Percentiles rank a stretch among this genome's conserved stretches.
These are phyloP conservation scores for Quercus berberidifolia DNA, from an alignment of 306 rosid species.

Conservation along the genomic window DNA sequence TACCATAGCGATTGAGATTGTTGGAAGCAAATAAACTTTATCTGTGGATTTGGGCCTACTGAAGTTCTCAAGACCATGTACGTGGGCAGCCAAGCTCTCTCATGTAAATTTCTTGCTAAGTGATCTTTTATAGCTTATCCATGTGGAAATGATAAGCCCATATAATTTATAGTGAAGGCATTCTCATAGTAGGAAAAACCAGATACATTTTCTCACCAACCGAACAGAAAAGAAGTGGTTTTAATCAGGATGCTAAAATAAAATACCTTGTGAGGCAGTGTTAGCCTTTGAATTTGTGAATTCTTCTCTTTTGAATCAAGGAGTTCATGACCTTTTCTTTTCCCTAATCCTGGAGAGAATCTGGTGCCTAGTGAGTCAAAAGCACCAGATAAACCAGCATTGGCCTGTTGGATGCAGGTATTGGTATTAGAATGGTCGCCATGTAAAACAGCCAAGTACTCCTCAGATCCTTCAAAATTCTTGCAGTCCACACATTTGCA, in stretches of 20 bases:
- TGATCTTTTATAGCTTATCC: not conserved
- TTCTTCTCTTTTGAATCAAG: slow-evolving; percentile 70
- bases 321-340: slow-evolving; percentile 77
- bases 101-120: not conserved
- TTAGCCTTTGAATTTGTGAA: slow-evolving; percentile 53
- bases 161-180: not conserved
- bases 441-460: slow-evolving; percentile 82
- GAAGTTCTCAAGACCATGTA: not conserved
- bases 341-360: slow-evolving; percentile 69
- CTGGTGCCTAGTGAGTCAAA: slow-evolving; percentile 81
- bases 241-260: slow-evolving; percentile 6
- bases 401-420: slow-evolving; percentile 74
- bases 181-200: not conserved
- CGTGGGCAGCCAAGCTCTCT: not conserved
- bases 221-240: not conserved
- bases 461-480: slow-evolving; percentile 95
- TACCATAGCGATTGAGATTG: not conserved
- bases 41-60: not conserved
- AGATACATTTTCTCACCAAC: not conserved
- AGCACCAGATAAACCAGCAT: slow-evolving; percentile 94
- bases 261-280: slow-evolving; percentile 71
- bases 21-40: not conserved
- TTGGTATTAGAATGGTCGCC: slow-evolving; percentile 73
- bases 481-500: slow-evolving; percentile 98
- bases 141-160: not conserved